Evolutionary conservation across 2,329 filamentous ascomycete genomes (phyloP), one percentile per base, ranked within the genome.

Genomic region (Penicillium sp.): DNA sequence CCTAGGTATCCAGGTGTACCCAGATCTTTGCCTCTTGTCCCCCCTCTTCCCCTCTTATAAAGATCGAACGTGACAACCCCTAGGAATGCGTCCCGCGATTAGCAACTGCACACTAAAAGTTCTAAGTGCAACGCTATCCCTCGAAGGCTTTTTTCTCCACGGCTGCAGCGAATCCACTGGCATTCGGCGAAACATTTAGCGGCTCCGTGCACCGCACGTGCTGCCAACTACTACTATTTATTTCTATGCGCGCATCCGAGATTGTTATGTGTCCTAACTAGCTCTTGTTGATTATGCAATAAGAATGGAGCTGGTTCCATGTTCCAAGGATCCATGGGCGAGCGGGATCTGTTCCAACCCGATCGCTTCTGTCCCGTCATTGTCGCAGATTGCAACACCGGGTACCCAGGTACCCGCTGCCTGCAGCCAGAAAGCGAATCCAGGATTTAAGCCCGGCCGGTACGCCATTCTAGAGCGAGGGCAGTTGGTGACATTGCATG

Each of bases 121-220:
- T 27, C 39, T 37, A 38, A 39, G 44, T 51, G 49, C 49, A 44
- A 51, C 49, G 49, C 44, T 47, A 51, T 51, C 44, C 44, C 33
- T 35, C 40, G 44, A 42, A 39, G 48, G 48, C 48, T 43, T 47
- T 44, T 51, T 51, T 44, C 49, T 48, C 49, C 44, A 51, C 49
- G 44, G 31, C 41, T 35, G 41, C 44, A 47, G 49, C 45, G 45
- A 52, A 48, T 48, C 49, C 49, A 52, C 49, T 44, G 31, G 49
- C 49, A 28, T 51, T 51, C 41, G 49, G 44, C 44, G 49, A 51
- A 47, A 51, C 49, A 51, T 46, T 23, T 31, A 23, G 49, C 49
- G 49, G 49, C 44, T 51, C 49, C 49, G 49, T 51, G 49, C 44
- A 44, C 49, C 44, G 41, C 49, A 51, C 49, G 49, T 51, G 49